Conservation (phyloP, 495 filamentous ascomycete genomes). For the Chaetomium cochliodes region DNA sequence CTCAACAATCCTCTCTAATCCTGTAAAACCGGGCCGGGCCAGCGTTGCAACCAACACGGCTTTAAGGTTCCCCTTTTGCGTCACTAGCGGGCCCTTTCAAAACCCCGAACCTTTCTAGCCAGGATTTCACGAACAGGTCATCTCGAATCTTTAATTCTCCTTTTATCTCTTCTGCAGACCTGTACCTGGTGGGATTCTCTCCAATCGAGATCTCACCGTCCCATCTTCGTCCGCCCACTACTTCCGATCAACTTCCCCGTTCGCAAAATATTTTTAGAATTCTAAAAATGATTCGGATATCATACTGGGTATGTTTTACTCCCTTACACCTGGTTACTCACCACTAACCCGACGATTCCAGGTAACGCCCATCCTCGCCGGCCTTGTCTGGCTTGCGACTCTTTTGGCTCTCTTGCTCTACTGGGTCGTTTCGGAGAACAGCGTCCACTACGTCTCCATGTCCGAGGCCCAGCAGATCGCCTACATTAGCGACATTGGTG, state of each 20-base stretch:
- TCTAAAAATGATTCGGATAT: conserved; percentile 42
- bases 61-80: not conserved
- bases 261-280: not conserved
- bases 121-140: not conserved
- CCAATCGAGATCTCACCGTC: conserved; percentile 1
- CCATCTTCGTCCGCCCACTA: not conserved
- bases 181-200: not conserved
- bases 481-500: conserved; percentile 84
- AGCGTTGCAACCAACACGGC: conserved; percentile 1
- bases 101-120: not conserved
- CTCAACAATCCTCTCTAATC: too few relatives aligned
- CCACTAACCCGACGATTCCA: conserved; percentile 49
- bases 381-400: conserved; percentile 74
- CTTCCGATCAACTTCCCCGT: not conserved
- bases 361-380: conserved; percentile 79
- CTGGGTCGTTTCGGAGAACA: conserved; percentile 62
- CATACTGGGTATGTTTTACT: conserved; percentile 50
- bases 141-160: not conserved
- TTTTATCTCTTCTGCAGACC: not conserved
- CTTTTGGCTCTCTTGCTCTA: conserved; percentile 50
- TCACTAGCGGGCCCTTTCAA: not conserved
- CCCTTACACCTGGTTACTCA: not conserved
- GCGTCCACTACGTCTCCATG: conserved; percentile 67
- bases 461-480: conserved; percentile 64
- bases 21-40: not conserved